A percentile compares a stretch with the other conserved stretches of the same genome.
Conservation (phyloP, 169 alveolate genomes). For the Cryptosporidium parvum region DNA sequence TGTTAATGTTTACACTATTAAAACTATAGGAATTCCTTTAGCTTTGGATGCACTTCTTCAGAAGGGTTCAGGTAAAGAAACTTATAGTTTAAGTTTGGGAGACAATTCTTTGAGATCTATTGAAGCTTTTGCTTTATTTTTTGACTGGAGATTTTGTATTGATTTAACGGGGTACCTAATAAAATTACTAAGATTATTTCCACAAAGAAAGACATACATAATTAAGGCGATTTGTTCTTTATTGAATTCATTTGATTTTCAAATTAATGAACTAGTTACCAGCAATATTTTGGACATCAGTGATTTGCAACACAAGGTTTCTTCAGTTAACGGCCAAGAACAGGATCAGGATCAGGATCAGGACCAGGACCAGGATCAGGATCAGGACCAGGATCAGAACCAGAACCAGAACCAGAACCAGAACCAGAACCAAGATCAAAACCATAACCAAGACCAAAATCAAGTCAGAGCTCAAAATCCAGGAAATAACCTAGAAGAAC, state of each 20-base stretch:
- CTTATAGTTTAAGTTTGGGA: conserved; percentile 52
- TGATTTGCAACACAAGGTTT: background rate
- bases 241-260: conserved; percentile 70
- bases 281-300: background rate
- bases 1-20: conserved; percentile 9
- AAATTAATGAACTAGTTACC: conserved; percentile 25
- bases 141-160: conserved; percentile 58
- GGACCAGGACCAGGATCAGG: background rate
- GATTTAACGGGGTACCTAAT: conserved; percentile 23
- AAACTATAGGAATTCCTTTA: conserved; percentile 29
- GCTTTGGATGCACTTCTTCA: conserved; percentile 49
- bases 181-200: conserved; percentile 20
- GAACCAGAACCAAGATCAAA: background rate
- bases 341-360: background rate
- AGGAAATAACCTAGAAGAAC: background rate
- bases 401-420: background rate
- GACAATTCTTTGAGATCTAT: conserved; percentile 64
- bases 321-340: background rate
- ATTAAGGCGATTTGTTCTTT: conserved; percentile 59
- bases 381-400: background rate
- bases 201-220: conserved; percentile 60
- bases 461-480: background rate
- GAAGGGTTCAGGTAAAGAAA: conserved; percentile 27
- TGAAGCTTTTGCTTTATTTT: conserved; percentile 21
- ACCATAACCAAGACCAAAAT: background rate